phyloP scores from a whole-genome alignment of 2,329 filamentous ascomycete species.

The Sclerotinia sclerotiorum region DNA sequence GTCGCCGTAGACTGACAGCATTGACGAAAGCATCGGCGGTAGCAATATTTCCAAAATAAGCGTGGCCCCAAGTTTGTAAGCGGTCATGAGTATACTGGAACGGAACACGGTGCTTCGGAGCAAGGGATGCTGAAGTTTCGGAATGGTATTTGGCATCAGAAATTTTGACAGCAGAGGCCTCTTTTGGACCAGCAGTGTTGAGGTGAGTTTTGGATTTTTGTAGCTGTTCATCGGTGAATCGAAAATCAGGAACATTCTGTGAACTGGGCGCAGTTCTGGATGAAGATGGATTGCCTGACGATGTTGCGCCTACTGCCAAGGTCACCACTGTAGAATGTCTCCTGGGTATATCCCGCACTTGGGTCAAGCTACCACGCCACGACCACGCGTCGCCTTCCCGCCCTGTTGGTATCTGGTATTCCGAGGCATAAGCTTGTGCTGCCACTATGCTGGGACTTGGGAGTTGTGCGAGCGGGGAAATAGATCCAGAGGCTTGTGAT shows the following conservation, averaged over 20 bases:
- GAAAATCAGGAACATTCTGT: background rate
- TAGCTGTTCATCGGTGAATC: background rate
- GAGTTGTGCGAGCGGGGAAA: conserved; percentile 21
- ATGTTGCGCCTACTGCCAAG: background rate
- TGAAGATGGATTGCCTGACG: background rate
- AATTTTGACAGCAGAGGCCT: background rate
- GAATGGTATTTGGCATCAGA: background rate
- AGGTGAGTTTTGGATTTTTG: background rate
- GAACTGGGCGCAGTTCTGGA: background rate
- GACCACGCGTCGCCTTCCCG: conserved; percentile 21
- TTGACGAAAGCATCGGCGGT: conserved; percentile 50
- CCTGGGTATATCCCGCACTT: conserved; percentile 27
- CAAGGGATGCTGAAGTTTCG: background rate
- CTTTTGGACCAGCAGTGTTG: background rate
- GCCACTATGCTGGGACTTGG: conserved; percentile 35
- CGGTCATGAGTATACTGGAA: conserved; percentile 40
- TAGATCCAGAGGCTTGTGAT: background rate
- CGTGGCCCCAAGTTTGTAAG: conserved; percentile 46
- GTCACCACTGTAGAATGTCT: conserved; percentile 28
- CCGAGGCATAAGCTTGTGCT: conserved; percentile 34
- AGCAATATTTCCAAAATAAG: conserved; percentile 45
- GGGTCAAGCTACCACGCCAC: conserved; percentile 29
- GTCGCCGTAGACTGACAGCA: conserved; percentile 45
- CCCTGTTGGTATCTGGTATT: conserved; percentile 27
- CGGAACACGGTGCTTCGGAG: conserved; percentile 27